Base-by-base conservation (phyloP, 2,329 filamentous ascomycete species). In the Scedosporium minutisporum region DNA sequence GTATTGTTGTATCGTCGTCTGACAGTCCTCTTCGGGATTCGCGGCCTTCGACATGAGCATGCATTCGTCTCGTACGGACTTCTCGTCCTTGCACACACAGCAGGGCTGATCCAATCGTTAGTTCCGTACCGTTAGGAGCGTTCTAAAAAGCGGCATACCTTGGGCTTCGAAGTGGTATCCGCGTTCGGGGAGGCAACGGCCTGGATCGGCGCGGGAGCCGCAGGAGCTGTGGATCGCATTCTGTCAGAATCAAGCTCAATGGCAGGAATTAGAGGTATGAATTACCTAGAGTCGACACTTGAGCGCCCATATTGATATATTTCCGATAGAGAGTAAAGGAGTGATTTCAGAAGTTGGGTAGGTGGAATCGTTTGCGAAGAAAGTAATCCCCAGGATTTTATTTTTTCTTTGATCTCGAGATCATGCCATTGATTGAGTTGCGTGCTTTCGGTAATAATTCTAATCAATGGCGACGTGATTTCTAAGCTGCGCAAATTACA, bases 81-180 rank as follows among this genome's bases (percentile, higher is more conserved):
- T 99, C 76, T 99, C 92, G 55, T 95, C 86, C 73, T 93, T 97
- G 85, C 95, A 99, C 33, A 97, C 95, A 74, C 95, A 97, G 84
- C 95, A 97, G 53, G 93, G 93, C 91, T 97, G 18, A 18, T 21
- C 21, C 21, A 9, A 27, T 6, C 12, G 55, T 63, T 46, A 59
- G 61, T 29, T 23, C 16, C 14, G 46, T 10, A 48, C 25, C 6
- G 4, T 10, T 27, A 6, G 57, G 33, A 25, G 12, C 9, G 23
- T 58, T 23, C 55, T 58, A 5, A 10, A 4, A 10, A 33, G 29
- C n/a, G 53, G 18, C 62, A 42, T 57, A 65, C 65, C 63, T 65
- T 66, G 42, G 64, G 63, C 53, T 66, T 66, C 58, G 60, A 60
- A 7, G 46, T 29, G 58, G 46, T 23, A 25, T 41, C 21, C n/a